Base-by-base conservation (phyloP, 225 moss, liverwort and hornwort species). In the Bryum argenteum region DNA sequence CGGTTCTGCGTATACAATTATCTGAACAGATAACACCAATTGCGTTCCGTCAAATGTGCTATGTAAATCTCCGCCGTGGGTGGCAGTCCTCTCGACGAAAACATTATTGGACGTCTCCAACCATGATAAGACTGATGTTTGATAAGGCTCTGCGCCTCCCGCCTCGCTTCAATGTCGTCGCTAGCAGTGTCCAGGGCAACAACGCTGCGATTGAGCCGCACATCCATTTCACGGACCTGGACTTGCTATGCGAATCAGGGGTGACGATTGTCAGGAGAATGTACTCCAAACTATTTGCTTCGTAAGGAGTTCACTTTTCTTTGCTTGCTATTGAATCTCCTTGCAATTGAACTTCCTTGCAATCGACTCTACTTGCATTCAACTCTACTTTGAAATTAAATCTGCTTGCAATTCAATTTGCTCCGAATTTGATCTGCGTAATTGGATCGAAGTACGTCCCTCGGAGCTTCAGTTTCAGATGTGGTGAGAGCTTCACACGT, bases 181-280 rank as follows among this genome's bases (percentile, higher is more conserved):
- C 96, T 1, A 83, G 59, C 15, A 97, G 87, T 52, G 65, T 43
- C 54, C 87, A 93, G 75, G 91, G 93, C 9, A 89, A 86, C 17
- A 72, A 91, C 66, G 93, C 93, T 18, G 93, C 96, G n/a, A 91
- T 97, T 61, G 91, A 97, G 71, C 86, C 43, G 71, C 87, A 33
- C 95, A 92, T 76, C 92, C 92, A 33, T 95, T 95, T 73, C 90
- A 92, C 56, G 90, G 90, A 66, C 95, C 92, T 70, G 89, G 92
- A 57, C 83, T 95, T 71, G 92, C 90, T 47, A 92, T 95, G 51
- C 87, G 90, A 72, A 89, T 92, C 37, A 72, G 91, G 79, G 95
- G 95, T 56, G 95, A 95, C 59, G 92, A 91, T 13, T 89, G 90
- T 21, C 76, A 77, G 22, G 89, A 75, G 44, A 83, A 84, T 68